Percentiles rank a stretch among this genome's conserved stretches.
These are phyloP conservation scores for Lactarius psammicola DNA, from an alignment of 768 basidiomycete species.

Conservation along the genomic window DNA sequence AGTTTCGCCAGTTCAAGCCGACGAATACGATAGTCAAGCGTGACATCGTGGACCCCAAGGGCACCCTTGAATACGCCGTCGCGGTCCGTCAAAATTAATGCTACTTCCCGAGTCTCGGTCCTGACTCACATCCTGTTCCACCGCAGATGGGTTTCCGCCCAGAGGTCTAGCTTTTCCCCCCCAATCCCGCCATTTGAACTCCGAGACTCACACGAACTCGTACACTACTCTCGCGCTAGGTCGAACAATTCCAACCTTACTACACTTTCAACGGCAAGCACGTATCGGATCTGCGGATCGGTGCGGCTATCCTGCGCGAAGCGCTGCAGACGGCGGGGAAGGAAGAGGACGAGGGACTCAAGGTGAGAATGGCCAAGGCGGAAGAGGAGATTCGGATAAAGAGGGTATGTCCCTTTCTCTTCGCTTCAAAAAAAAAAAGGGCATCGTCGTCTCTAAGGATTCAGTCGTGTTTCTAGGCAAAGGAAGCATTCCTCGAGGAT, in stretches of 20 bases:
- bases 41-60: slow-evolving; percentile 64
- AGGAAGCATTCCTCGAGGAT: slow-evolving; percentile 77
- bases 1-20: slow-evolving; percentile 71
- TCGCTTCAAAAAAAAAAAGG: background rate
- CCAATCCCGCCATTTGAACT: background rate
- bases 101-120: slow-evolving; percentile 48
- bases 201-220: background rate
- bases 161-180: slow-evolving; percentile 45
- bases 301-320: slow-evolving; percentile 64
- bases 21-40: slow-evolving; percentile 69
- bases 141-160: slow-evolving; percentile 48
- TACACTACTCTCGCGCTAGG: slow-evolving; percentile 41
- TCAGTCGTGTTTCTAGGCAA: slow-evolving; percentile 50
- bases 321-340: slow-evolving; percentile 50
- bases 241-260: slow-evolving; percentile 68
- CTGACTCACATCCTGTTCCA: background rate
- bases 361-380: slow-evolving; percentile 58
- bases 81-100: slow-evolving; percentile 50
- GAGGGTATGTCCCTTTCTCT: slow-evolving; percentile 43
- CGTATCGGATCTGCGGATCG: slow-evolving; percentile 57
- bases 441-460: background rate
- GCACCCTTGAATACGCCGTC: slow-evolving; percentile 76
- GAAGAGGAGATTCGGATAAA: slow-evolving; percentile 51
- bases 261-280: slow-evolving; percentile 59
- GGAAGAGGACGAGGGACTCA: slow-evolving; percentile 47